Conservation (phyloP, 1,139 yeast genomes). For the Blastobotrys malaysiensis region DNA sequence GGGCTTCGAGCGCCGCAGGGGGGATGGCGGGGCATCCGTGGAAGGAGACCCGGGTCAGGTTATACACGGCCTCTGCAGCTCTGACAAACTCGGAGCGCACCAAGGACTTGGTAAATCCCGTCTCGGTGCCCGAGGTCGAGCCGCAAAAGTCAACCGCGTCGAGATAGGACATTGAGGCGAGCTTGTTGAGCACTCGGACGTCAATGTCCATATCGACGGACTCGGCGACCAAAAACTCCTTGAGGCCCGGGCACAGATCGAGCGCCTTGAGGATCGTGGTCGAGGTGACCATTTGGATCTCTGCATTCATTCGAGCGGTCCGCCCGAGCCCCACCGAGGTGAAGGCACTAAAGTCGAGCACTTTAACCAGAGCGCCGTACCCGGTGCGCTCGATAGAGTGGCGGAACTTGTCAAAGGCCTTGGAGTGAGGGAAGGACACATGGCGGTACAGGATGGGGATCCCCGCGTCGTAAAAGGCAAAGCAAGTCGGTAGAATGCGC, state of each 20-base stretch:
- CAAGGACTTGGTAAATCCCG: constrained; percentile 46
- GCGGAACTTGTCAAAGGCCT: constrained; percentile 68
- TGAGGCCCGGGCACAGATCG: constrained; percentile 54
- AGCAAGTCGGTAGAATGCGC: constrained; percentile 30
- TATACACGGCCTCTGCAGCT: constrained; percentile 23
- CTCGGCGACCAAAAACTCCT: constrained; percentile 79
- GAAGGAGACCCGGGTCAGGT: constrained; percentile 57
- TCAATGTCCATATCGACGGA: constrained; percentile 83
- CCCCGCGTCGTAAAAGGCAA: constrained; percentile 34
- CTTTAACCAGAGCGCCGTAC: constrained; percentile 64
- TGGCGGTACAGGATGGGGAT: constrained; percentile 51
- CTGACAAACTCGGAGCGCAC: constrained; percentile 16
- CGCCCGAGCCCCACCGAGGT: constrained; percentile 89
- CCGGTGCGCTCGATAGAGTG: constrained; percentile 47
- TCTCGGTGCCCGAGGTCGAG: constrained; percentile 57
- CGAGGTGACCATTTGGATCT: constrained; percentile 84
- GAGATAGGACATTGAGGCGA: constrained; percentile 55
- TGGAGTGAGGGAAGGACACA: constrained; percentile 74
- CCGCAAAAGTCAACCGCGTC: constrained; percentile 87
- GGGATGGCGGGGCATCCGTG: constrained; percentile 86
- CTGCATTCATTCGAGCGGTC: constrained; percentile 83
- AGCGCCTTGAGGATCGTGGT: constrained; percentile 62
- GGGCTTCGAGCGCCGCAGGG: constrained; percentile 46
- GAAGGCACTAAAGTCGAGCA: constrained; percentile 81
- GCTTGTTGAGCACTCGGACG: constrained; percentile 48